A percentile compares a stretch with the other conserved stretches of the same genome.
Evolutionary conservation across 2,329 filamentous ascomycete genomes (phyloP).

Genomic region (Blastomyces parvus): DNA sequence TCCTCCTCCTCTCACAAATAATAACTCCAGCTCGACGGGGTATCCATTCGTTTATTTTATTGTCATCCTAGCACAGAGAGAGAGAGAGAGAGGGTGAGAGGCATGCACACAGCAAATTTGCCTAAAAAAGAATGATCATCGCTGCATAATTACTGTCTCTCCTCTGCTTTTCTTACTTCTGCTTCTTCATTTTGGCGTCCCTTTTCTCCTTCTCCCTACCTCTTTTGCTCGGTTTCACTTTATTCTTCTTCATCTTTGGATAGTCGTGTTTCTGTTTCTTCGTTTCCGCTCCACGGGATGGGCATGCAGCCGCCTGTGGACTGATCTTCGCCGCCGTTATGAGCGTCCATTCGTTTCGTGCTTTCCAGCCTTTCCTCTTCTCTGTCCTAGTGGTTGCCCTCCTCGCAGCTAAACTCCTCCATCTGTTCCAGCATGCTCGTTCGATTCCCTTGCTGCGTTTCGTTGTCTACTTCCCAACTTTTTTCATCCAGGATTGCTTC

Average conservation of each 20-base stretch:
- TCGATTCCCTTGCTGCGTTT: conserved; percentile 19
- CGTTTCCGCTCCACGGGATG: conserved; percentile 11
- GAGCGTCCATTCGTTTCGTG: conserved; percentile 19
- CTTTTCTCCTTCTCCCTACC: neutral
- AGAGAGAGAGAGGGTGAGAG: neutral
- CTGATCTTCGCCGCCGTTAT: conserved; percentile 14
- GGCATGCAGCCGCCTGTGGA: conserved; percentile 3
- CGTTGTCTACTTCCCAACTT: conserved; percentile 24
- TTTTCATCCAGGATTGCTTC: conserved; percentile 23
- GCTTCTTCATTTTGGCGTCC: neutral
- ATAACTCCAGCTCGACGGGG: neutral
- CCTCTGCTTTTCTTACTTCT: neutral
- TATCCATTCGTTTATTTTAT: neutral
- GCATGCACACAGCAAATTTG: neutral
- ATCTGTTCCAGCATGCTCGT: conserved; percentile 22
- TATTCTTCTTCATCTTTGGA: neutral
- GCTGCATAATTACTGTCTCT: neutral
- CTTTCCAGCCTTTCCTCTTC: conserved; percentile 20
- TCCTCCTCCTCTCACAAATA: neutral
- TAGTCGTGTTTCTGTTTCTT: neutral
- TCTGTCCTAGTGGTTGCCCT: conserved; percentile 23
- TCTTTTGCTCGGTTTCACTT: neutral
- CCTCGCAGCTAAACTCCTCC: conserved; percentile 21
- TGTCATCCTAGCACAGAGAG: neutral
- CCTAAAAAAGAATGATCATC: neutral